Evolutionary conservation across 768 basidiomycete species (phyloP), one percentile per base, ranked within the genome.

Genomic region (Pleurotus citrinopileatus): DNA sequence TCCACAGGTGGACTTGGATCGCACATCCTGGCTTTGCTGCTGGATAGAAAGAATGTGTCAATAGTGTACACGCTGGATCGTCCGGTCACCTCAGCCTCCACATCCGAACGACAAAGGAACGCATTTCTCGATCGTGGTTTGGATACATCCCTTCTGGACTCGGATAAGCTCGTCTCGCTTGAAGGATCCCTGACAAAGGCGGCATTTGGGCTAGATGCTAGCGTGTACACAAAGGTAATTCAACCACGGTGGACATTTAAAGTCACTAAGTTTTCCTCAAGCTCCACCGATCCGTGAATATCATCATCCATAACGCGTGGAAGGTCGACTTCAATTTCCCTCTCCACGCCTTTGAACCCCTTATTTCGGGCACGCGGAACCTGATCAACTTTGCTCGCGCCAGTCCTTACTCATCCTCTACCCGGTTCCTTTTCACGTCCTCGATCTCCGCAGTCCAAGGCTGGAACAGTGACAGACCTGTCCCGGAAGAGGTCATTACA

Each of bases 1-100:
- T 60, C 67, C 7, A 74, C 74, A 20, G 71, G 71, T 9, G 63
- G 64, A 5, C 60, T 72, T 0, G 69, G 71, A 19, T 65, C 69
- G 2, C 60, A 66, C 46, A 55, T 68, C 20, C 60, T 73, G 59
- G 5, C 50, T n/a, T 51, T 51, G 28, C 50, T 51, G 9, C 8
- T 15, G 28, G 12, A 46, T 17, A 13, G 9, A 26, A 10, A 46
- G 9, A n/a, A n/a, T n/a, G 52, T 53, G 22, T 17, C 3, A 26
- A 7, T 13, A 29, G 52, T 53, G n/a, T 53, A 42, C 22, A 43
- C 52, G 9, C 26, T 53, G 19, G 42, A 53, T 23, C 37, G 52
- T 20, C 23, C 37, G 3, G 10, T 2, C 6, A n/a, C 32, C 10
- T 34, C 32, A n/a, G 20, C 34, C 34, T 37, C 48, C 12, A 22